phyloP scores from a whole-genome alignment of 768 basidiomycete genomes.

The Russula ochroleuca region DNA sequence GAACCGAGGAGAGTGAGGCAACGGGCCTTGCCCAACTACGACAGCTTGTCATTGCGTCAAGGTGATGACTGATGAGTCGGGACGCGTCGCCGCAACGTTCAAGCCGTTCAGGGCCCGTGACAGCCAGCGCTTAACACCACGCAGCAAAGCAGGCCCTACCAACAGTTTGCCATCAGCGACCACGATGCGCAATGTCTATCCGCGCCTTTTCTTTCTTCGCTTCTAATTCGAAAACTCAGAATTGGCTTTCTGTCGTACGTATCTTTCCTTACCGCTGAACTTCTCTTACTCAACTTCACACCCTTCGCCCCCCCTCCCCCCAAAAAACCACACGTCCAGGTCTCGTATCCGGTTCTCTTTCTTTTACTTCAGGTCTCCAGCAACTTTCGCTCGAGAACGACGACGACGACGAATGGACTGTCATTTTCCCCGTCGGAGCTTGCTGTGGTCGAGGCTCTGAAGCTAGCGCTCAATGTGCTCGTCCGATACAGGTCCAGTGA shows the following conservation, averaged over 20 bases:
- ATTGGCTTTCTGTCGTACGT: slow-evolving; percentile 19
- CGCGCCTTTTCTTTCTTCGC: not conserved
- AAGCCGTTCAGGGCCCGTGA: not conserved
- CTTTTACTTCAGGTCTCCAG: slow-evolving; percentile 13
- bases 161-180: not conserved
- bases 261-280: not conserved
- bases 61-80: too few relatives aligned
- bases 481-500: slow-evolving; percentile 4
- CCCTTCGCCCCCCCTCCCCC: not conserved
- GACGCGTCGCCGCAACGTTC: not conserved
- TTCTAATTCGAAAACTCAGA: slow-evolving; percentile 7
- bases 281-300: not conserved
- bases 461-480: slow-evolving; percentile 13
- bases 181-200: slow-evolving; percentile 15
- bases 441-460: slow-evolving; percentile 23
- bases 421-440: slow-evolving; percentile 11
- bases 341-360: slow-evolving; percentile 19
- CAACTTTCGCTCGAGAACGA: not conserved
- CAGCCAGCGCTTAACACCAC: not conserved
- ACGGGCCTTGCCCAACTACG: too few relatives aligned
- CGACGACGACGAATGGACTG: not conserved
- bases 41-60: too few relatives aligned
- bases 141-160: not conserved
- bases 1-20: too few relatives aligned
- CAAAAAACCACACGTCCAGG: not conserved